Evolutionary conservation across 305 asterid species (phyloP), one percentile per base, ranked within the genome.

Genomic region (Fraxinus latifolia): DNA sequence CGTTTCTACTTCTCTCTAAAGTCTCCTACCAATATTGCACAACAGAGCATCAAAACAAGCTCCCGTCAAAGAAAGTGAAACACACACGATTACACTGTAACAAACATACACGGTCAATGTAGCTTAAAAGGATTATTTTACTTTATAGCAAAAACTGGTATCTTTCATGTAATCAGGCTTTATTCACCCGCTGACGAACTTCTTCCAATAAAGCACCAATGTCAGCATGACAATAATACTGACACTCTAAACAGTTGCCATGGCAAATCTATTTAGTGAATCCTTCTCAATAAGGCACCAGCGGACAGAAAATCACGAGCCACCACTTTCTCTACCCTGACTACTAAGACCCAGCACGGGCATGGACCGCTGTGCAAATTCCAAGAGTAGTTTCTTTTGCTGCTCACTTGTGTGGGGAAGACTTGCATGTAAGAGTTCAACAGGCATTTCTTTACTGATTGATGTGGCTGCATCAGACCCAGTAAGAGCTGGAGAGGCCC

Each of bases 391-490:
- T 81, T 91, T 88, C 60, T 85, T 86, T 87, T 92, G 97, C 82
- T 86, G 92, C 86, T 92, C 97, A 55, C 83, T 92, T 4, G 93
- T 92, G 84, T 92, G 95, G 74, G 95, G 95, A 76, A 92, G 91
- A 87, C 97, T 88, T 4, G 92, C 92, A 6, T 91, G 95, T 84
- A 92, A 87, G 34, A 92, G 94, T 73, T 90, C 95, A 79, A 92
- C 90, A 0, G 97, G 97, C 89, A 92, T 89, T 87, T 92, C 95
- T 82, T 87, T 87, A 12, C 88, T 85, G 27, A 91, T 90, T 25
- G 94, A 90, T 79, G 81, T 88, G 33, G 93, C 90, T 21, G 89
- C 84, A 70, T 91, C 95, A 68, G 93, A 83, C 27, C 86, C 94
- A 67, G 85, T 27, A 29, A 83, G 83, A 53, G 82, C 90, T 15